Conservation (phyloP, 129 eudicot species). For the Helianthus tuberosus region DNA sequence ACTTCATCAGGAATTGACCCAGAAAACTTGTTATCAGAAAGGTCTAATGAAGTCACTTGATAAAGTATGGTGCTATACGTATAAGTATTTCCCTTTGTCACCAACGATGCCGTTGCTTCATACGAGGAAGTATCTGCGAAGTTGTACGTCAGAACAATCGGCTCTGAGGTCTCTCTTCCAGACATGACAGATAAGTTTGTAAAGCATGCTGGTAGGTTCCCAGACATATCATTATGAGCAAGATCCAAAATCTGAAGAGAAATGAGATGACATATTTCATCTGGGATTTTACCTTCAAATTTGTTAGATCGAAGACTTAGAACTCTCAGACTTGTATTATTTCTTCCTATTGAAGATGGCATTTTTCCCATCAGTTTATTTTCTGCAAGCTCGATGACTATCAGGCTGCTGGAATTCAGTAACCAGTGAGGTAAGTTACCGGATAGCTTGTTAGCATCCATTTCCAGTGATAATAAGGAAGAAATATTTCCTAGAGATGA, state of each 20-base stretch:
- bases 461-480: constrained; percentile 8
- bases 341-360: constrained; percentile 27
- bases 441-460: constrained; percentile 27
- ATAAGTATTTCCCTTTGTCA: constrained; percentile 28
- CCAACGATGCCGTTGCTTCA: constrained; percentile 12
- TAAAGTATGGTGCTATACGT: constrained; percentile 19
- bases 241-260: constrained; percentile 37
- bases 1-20: constrained; percentile 38
- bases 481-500: constrained; percentile 23
- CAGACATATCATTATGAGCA: constrained; percentile 38
- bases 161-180: neutral
- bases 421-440: constrained; percentile 28
- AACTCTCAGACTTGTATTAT: constrained; percentile 2
- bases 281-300: constrained; percentile 31
- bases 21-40: constrained; percentile 35
- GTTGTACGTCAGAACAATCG: neutral
- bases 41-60: constrained; percentile 29
- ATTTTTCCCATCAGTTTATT: constrained; percentile 27
- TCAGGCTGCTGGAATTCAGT: constrained; percentile 15
- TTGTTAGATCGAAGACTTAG: constrained; percentile 40
- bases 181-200: constrained; percentile 27
- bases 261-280: constrained; percentile 36
- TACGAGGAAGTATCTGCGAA: neutral
- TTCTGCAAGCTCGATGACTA: constrained; percentile 29
- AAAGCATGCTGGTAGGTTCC: constrained; percentile 42